A percentile compares a stretch with the other conserved stretches of the same genome.
phyloP scores from a whole-genome alignment of 805 yeast genomes.

The Candida saitoana region DNA sequence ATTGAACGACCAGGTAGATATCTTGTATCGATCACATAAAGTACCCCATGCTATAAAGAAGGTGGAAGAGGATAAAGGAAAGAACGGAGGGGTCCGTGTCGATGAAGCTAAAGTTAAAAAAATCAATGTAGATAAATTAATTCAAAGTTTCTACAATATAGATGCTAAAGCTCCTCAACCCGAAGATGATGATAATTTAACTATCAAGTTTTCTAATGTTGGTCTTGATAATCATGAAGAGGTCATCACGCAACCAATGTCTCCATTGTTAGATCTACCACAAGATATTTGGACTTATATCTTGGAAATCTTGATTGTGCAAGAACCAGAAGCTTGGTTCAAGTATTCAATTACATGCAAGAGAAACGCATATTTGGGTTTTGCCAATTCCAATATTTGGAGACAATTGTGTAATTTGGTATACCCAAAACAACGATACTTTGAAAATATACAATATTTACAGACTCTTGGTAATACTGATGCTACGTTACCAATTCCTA shows the following conservation, averaged over 20 bases:
- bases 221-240: constrained; percentile 19
- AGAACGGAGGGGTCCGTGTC: constrained; percentile 23
- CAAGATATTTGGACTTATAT: constrained; percentile 55
- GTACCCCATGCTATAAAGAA: constrained; percentile 39
- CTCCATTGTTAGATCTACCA: constrained; percentile 39
- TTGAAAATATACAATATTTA: constrained; percentile 35
- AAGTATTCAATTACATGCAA: constrained; percentile 57
- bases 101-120: constrained; percentile 36
- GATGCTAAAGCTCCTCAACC: constrained; percentile 28
- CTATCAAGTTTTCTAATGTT: constrained; percentile 24
- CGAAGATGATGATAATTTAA: constrained; percentile 16
- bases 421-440: constrained; percentile 54
- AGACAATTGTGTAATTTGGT: constrained; percentile 45
- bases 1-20: constrained; percentile 58
- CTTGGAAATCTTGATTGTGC: constrained; percentile 42
- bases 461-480: constrained; percentile 22
- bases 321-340: constrained; percentile 63
- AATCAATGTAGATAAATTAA: constrained; percentile 39
- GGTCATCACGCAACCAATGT: constrained; percentile 23
- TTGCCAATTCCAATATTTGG: constrained; percentile 49
- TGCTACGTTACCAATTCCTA: constrained; percentile 27
- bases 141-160: constrained; percentile 30
- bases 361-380: constrained; percentile 53
- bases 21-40: constrained; percentile 55
- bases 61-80: constrained; percentile 21